Base-by-base conservation (phyloP, 257 asterid genomes). In the Cinchona pubescens region DNA sequence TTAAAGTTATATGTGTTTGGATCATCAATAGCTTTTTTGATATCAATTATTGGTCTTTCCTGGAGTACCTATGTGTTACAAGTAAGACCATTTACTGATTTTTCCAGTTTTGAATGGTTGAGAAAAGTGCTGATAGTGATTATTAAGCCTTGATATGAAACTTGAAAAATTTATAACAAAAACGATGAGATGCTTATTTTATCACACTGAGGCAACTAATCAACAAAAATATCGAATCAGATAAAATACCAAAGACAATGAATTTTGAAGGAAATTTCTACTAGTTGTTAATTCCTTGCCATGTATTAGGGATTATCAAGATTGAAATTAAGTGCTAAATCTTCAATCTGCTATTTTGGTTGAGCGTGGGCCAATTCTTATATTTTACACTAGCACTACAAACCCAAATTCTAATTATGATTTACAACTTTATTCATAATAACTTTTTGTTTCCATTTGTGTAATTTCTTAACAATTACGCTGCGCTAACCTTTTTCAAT, bases 1-100 rank as follows among this genome's bases (percentile, higher is more conserved):
- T 80, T 94, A 85, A 90, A 85, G 86, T 68, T 90, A 69, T 94
- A 88, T 77, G 49, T 86, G 72, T 79, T 82, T 72, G 97, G 96
- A 71, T 87, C 97, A 35, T 88, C 94, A 0, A 78, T 84, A 65
- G 85, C 94, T 63, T 75, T 83, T 21, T 59, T 92, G 67, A 61
- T 83, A 67, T 82, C 96, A n/a, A 70, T 83, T 53, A 81, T 67
- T 51, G 79, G 67, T 79, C 78, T 87, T 49, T 82, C 84, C 46
- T 86, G 65, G 84, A 82, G 81, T 62, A 80, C 60, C 27, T 78
- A 76, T 55, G 43, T 78, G 12, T 49, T 85, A 70, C 89, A 89
- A 89, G 97, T 89, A 84, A 30, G 68, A 15, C 78, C 42, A 19
- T 77, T 69, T 43, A 60, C 62, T 34, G 69, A 23, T 46, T 62